Evolutionary conservation across 495 filamentous ascomycete genomes (phyloP).

Genomic region (Rostrohypoxylon terebratum): DNA sequence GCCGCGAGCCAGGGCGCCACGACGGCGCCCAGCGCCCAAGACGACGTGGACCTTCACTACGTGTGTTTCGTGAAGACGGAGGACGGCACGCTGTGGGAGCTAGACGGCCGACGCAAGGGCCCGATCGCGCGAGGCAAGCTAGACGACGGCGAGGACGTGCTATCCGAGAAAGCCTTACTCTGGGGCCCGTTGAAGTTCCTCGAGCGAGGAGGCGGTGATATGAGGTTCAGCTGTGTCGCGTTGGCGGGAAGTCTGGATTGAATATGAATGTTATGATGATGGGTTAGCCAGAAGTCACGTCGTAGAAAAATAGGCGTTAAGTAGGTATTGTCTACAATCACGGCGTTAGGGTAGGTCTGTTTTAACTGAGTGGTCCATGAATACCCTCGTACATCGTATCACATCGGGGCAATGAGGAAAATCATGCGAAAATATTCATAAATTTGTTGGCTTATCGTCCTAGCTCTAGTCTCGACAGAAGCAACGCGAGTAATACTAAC

Average conservation of each 20-base stretch:
- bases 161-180: conserved; percentile 73
- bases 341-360: conserved; percentile 13
- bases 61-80: conserved; percentile 83
- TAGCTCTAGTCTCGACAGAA: conserved; percentile 20
- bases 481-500: conserved; percentile 23
- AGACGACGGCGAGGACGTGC: conserved; percentile 70
- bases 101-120: conserved; percentile 83
- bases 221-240: conserved; percentile 79
- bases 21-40: conserved; percentile 72
- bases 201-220: conserved; percentile 73
- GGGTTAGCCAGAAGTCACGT: neutral
- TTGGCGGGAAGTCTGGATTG: conserved; percentile 74
- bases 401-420: neutral
- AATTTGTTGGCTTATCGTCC: conserved; percentile 13
- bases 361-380: conserved; percentile 4
- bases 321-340: neutral
- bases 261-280: neutral
- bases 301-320: neutral
- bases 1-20: conserved; percentile 81
- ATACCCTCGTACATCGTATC: neutral
- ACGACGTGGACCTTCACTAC: conserved; percentile 82
- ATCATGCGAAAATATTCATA: neutral
- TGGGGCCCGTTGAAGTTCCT: conserved; percentile 71
- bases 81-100: conserved; percentile 77
- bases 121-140: conserved; percentile 70